These are phyloP conservation scores for Ustilaginoidea virens DNA, from an alignment of 2,329 filamentous ascomycete genomes.

Conservation along the genomic window DNA sequence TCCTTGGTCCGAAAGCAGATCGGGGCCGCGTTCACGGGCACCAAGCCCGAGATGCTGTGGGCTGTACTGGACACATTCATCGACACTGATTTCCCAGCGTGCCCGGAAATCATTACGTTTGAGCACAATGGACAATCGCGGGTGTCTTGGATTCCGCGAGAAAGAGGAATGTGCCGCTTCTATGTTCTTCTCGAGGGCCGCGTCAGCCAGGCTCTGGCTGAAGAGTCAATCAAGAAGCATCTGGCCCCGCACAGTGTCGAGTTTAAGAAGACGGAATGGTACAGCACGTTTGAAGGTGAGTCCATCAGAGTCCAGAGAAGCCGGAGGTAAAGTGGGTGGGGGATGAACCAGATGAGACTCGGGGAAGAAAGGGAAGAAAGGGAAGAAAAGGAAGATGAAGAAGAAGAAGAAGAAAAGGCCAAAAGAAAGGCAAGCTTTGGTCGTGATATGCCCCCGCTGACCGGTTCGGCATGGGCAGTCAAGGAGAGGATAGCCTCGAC, in stretches of 20 bases:
- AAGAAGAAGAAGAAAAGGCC: too few species aligned
- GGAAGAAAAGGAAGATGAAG: too few species aligned
- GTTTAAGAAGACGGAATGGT: conserved; percentile 30
- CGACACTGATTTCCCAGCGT: conserved; percentile 30
- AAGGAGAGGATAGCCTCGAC: conserved; percentile 24
- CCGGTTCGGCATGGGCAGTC: conserved; percentile 14
- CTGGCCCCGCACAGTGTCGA: conserved; percentile 26
- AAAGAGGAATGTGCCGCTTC: conserved; percentile 29
- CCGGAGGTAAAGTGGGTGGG: too few species aligned
- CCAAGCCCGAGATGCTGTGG: conserved; percentile 34
- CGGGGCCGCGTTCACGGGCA: conserved; percentile 25
- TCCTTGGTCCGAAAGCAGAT: conserved; percentile 27
- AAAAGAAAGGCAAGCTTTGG: too few species aligned
- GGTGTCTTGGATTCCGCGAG: conserved; percentile 32
- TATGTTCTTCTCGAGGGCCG: conserved; percentile 31
- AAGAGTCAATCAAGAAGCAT: conserved; percentile 27
- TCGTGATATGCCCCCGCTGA: too few species aligned
- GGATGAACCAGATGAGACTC: too few species aligned
- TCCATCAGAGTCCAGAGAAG: too few species aligned
- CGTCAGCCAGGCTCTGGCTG: conserved; percentile 21
- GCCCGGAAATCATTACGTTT: conserved; percentile 31
- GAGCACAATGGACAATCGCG: conserved; percentile 28
- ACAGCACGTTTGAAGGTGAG: conserved; percentile 31
- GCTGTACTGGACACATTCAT: conserved; percentile 31
- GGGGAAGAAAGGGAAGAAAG: too few species aligned